Percentiles rank a stretch among this genome's conserved stretches.
Conservation (phyloP, 768 basidiomycete genomes). For the Dacryopinax spathularia region DNA sequence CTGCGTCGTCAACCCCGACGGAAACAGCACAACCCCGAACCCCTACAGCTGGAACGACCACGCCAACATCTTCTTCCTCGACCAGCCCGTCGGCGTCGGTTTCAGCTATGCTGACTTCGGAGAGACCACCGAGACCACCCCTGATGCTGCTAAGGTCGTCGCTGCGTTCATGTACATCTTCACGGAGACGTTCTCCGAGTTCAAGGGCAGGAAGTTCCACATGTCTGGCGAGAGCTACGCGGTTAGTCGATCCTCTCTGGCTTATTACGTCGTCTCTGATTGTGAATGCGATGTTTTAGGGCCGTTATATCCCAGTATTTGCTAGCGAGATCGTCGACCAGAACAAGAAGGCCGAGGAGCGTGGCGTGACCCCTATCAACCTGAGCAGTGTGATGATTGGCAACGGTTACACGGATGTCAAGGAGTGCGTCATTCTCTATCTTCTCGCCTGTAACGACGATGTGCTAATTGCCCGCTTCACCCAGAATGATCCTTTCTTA, state of each 20-base stretch:
- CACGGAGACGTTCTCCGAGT: not conserved
- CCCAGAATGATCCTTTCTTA: not conserved
- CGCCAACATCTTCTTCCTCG: slow-evolving; percentile 24
- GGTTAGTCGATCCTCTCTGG: not conserved
- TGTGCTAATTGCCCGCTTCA: not conserved
- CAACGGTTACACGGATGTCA: slow-evolving; percentile 9
- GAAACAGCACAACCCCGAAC: slow-evolving; percentile 21
- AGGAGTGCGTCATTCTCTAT: not conserved
- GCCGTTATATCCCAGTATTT: slow-evolving; percentile 2
- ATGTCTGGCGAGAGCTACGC: not conserved
- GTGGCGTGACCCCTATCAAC: slow-evolving; percentile 5
- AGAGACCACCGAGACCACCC: slow-evolving; percentile 11
- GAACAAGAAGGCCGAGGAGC: slow-evolving; percentile 4
- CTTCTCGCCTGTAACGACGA: not conserved
- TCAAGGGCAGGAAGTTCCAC: not conserved
- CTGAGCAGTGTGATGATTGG: slow-evolving; percentile 9
- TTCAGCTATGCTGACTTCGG: slow-evolving; percentile 32
- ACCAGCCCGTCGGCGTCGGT: slow-evolving; percentile 32
- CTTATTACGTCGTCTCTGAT: not conserved
- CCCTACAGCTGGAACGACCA: slow-evolving; percentile 32
- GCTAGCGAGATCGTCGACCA: slow-evolving; percentile 9
- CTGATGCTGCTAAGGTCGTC: not conserved
- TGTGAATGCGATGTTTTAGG: not conserved
- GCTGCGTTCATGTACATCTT: not conserved
- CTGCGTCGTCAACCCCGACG: slow-evolving; percentile 15